Base-by-base conservation (phyloP, 2,329 filamentous ascomycete genomes). In the Alternaria infectoria region DNA sequence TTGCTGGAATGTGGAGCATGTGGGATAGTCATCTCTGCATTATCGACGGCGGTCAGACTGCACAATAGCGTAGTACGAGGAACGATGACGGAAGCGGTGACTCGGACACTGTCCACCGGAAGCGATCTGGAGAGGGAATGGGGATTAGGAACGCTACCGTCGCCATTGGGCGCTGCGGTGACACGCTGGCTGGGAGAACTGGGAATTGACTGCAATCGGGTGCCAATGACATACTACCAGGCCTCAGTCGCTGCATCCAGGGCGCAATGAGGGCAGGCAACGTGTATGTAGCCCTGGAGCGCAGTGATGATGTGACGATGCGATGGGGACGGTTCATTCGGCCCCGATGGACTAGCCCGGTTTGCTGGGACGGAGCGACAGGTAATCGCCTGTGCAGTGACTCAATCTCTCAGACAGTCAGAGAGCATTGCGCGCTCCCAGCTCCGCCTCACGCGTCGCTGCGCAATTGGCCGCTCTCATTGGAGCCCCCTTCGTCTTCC, bases 1-100 rank as follows among this genome's bases (percentile, higher is more conserved):
- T 68, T 69, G 67, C 66, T 67, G 60, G 66, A 57, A 69, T 66
- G 74, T 74, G 72, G 68, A 74, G 71, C 70, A 61, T 63, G 69
- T 69, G 69, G 69, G 66, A 73, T 68, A 67, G 64, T 62, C 54
- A 54, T 68, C 36, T 62, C 62, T 64, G 69, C 69, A 66, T 66
- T 56, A 64, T 65, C 54, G 64, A 66, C 57, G 62, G 69, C 70
- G 65, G 72, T 72, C 73, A 73, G 68, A 64, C 66, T 62, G 62
- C 59, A 57, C 57, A 30, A 45, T 40, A 59, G 46, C 52, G 36
- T 44, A 64, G 55, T 59, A 63, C 45, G 43, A 60, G 64, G 43
- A 36, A 45, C 57, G 52, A 71, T 68, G 66, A 70, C 70, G 68
- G 67, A 67, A 65, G 71, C 69, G 68, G 71, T 70, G 69, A 65